Evolutionary conservation across 169 alveolate genomes (phyloP), one percentile per base, ranked within the genome.

Genomic region (Toxoplasma gondii): DNA sequence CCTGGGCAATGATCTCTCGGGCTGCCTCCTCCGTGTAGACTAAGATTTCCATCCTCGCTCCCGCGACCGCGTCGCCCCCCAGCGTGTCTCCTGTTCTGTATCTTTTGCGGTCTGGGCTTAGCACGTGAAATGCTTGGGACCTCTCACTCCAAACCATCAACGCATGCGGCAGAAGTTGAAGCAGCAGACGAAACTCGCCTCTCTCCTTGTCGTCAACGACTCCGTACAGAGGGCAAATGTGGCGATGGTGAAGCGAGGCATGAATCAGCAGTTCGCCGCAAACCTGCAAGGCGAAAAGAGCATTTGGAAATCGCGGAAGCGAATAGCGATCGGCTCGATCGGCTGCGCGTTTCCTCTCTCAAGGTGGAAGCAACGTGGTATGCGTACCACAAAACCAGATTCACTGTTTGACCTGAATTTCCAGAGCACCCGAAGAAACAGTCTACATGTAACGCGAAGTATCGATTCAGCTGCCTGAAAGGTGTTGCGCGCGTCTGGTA

Each of bases 11-110:
- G 90, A 82, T 41, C 67, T 36, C 41, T 1, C 64, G 53, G n/a
- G 64, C 90, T 9, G 90, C 90, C 17, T 82, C 69, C 90, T 82
- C 90, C 41, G 90, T 82, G 64, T 82, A 82, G 69, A 82, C 69
- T 41, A 1, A 1, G 86, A 78, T 38, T n/a, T 78, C 49, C 22
- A 4, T 70, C 67, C 19, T 19, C 67, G 67, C 67, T 53, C 67
- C 19, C 19, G 9, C 27, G 29, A 16, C 22, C 1, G 74, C 29
- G 86, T 16, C 24, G 5, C 82, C 38, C 82, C 19, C n/a, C 7
- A 17, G 34, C 38, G 43, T 9, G 82, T 69, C 38, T 69, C 82
- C 19, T 69, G 43, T n/a, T n/a, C 27, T 70, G 49, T 45, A n/a
- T 78, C 45, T 78, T 19, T 34, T 69, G n/a, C 58, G 58, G 58